Percentiles rank a stretch among this genome's conserved stretches.
Conservation (phyloP, 2,329 filamentous ascomycete genomes). For the Endoconidiophora polonica region DNA sequence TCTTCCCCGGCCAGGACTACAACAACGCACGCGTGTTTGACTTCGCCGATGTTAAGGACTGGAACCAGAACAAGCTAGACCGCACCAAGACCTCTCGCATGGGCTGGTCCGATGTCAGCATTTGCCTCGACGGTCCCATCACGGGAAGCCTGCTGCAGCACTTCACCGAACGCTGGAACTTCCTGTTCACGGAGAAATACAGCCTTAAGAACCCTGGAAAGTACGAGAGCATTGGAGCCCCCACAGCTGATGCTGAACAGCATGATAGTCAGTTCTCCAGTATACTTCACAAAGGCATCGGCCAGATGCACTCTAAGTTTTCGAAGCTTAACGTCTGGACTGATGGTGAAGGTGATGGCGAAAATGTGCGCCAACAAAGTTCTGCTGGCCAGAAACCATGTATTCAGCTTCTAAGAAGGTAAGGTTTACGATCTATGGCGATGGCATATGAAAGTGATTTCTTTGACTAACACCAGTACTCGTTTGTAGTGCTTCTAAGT, state of each 20-base stretch:
- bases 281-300: conserved; percentile 8
- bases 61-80: conserved; percentile 75
- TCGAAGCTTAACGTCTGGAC: conserved; percentile 7
- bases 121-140: conserved; percentile 59
- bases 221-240: conserved; percentile 23
- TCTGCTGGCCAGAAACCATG: neutral
- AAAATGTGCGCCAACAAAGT: neutral
- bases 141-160: conserved; percentile 60
- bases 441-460: neutral
- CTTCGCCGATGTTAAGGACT: conserved; percentile 60
- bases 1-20: conserved; percentile 85
- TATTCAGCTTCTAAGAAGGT: conserved; percentile 38
- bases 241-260: neutral
- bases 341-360: neutral
- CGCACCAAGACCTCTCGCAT: conserved; percentile 65
- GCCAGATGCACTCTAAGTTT: conserved; percentile 11
- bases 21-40: conserved; percentile 79
- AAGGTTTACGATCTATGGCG: conserved; percentile 5
- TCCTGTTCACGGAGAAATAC: conserved; percentile 75
- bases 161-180: conserved; percentile 83
- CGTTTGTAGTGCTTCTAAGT: conserved; percentile 27
- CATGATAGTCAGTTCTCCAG: conserved; percentile 5
- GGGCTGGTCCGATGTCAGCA: conserved; percentile 80
- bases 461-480: neutral
- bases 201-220: conserved; percentile 31